phyloP scores from a whole-genome alignment of 2,329 filamentous ascomycete genomes.

The Colletotrichum trifolii region DNA sequence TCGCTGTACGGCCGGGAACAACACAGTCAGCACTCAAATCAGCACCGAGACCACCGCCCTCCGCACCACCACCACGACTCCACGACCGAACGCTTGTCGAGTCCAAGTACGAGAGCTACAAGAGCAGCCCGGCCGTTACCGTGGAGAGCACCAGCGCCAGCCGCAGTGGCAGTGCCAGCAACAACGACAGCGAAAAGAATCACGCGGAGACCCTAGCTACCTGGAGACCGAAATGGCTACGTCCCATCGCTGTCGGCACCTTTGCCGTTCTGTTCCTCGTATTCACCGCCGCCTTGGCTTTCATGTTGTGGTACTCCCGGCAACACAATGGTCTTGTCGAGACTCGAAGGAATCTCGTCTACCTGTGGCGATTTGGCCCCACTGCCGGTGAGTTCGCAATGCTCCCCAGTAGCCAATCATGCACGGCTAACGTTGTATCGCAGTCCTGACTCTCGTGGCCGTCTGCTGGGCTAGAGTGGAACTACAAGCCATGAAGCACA shows the following conservation, averaged over 20 bases:
- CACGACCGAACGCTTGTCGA: not conserved
- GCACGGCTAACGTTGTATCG: too few species aligned
- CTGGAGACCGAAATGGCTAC: constrained; percentile 24
- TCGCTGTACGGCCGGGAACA: too few species aligned
- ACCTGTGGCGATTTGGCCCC: constrained; percentile 20
- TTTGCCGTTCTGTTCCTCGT: constrained; percentile 18
- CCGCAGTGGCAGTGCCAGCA: not conserved
- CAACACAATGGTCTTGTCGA: constrained; percentile 9
- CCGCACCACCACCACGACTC: not conserved
- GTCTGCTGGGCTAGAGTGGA: constrained; percentile 24
- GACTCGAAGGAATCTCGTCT: constrained; percentile 5
- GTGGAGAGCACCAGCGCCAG: not conserved
- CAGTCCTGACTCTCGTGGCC: constrained; percentile 6
- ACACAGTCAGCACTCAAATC: not conserved
- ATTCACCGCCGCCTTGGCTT: not conserved
- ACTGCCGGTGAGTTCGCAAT: constrained; percentile 11
- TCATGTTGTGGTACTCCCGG: constrained; percentile 10
- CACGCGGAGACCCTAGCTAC: not conserved
- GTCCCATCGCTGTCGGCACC: not conserved
- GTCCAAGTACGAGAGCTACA: not conserved
- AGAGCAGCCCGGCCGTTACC: not conserved
- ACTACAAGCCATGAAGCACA: constrained; percentile 19
- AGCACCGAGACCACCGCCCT: not conserved
- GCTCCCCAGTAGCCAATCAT: not conserved
- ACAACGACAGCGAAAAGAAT: not conserved